Base-by-base conservation (phyloP, 805 yeast genomes). In the Starmerella apicola region DNA sequence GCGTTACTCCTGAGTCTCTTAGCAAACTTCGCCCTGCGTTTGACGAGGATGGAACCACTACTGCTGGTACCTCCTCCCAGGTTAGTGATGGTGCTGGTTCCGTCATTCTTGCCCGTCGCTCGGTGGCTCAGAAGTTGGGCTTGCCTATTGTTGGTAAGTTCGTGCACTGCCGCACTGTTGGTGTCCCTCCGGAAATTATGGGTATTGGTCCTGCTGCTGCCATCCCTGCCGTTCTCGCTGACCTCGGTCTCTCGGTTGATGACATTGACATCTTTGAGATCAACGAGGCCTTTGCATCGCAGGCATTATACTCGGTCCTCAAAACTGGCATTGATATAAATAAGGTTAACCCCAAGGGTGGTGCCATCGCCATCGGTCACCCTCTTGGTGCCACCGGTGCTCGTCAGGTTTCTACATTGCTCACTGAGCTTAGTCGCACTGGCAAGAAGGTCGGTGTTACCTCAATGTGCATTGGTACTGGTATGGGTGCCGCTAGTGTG, bases 151-250 rank as follows among this genome's bases (percentile, higher is more conserved):
- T 79, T 43, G 98, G 78, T 46, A 82, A 81, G 66, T 88, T 74
- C 52, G 75, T 85, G 46, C 79, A 77, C 51, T 77, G 82, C 55
- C 72, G 79, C 51, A 67, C 77, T 30, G 88, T 81, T 41, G 98
- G 98, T 53, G 95, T 86, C 34, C 95, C 96, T 41, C 96, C 96
- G 18, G 94, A 84, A 63, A 74, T 86, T 45, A 88, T 88, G 98
- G 98, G 97, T 43, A 76, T 88, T 53, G 98, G 97, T 32, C 98
- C 98, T 43, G 96, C 94, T 21, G 75, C 72, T 53, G 98, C 97
- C 44, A 86, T 88, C 54, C 97, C 98, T 46, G 72, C 71, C 41
- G 78, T 83, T 16, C 71, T 88, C 50, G 66, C 70, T 59, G 74
- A 73, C 55, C 54, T 66, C 5, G 77, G 78, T 27, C 59, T 86